Base-by-base conservation (phyloP, 345 rosid genomes). In the Aquilaria yunnanensis region DNA sequence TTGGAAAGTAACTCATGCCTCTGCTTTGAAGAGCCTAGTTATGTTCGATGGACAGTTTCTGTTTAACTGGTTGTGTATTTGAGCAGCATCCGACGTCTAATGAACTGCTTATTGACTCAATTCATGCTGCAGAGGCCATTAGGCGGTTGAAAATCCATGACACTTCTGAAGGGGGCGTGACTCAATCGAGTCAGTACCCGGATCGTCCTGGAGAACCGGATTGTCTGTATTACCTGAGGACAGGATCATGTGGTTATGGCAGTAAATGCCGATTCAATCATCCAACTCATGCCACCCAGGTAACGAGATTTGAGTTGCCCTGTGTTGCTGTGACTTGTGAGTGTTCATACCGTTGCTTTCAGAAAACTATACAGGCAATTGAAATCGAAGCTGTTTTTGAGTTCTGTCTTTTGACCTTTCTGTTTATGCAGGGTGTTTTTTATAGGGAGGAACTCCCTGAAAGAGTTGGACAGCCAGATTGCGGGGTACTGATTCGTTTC, bases 151-250 rank as follows among this genome's bases (percentile, higher is more conserved):
- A 85, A 70, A 75, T 88, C 59, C 67, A 71, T 72, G 91, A 80
- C 63, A 73, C 72, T 72, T 71, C 70, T 57, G 78, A 73, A 49
- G 75, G 74, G 55, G 71, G 74, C 46, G 65, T 60, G 72, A 75
- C 76, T 56, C 74, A 78, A 63, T 46, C 83, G 2, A 69, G 78
- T 67, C 74, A 72, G 51, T 86, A 80, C 68, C 96, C 92, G 13
- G 86, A 82, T 74, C 96, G 96, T 60, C 92, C 90, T 2, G 86
- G 92, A 14, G 90, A 80, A 71, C 80, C 81, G 23, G 86, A 88
- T 79, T 88, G 96, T 60, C 74, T 56, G 32, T 88, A 64, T 71
- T 86, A 72, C 75, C 52, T 82, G 10, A 84, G 90, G 80, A 84
- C 88, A 62, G 96, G 96, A 48, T 64, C 47, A 32, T 86, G 96